Percentiles rank a stretch among this genome's conserved stretches.
Evolutionary conservation across 192 early-diverging fungal genomes (phyloP).

Genomic region (Podila clonocystis): DNA sequence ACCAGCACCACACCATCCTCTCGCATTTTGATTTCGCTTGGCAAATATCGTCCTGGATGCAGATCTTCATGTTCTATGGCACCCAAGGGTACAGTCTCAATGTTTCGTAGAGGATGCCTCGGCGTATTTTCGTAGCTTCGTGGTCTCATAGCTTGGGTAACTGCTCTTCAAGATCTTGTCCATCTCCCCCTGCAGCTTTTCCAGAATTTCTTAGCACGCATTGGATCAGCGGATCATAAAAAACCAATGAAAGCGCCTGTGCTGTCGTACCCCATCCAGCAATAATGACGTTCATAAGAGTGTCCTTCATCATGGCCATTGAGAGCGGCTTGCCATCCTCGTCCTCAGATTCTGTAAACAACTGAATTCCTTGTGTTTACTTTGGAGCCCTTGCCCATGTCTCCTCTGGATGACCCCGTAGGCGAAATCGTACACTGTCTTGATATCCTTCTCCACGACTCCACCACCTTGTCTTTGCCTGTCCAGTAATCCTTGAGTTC

Average conservation of each 20-base stretch:
- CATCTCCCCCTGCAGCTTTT: constrained; percentile 43
- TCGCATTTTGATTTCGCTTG: no score
- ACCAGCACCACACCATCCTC: constrained; percentile 58
- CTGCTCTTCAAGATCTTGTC: constrained; percentile 17
- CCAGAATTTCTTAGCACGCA: constrained; percentile 31
- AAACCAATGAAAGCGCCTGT: constrained; percentile 64
- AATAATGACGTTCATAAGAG: constrained; percentile 53
- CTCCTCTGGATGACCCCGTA: constrained; percentile 35
- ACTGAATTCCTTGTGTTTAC: constrained; percentile 35
- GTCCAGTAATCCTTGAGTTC: no score
- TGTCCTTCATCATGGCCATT: constrained; percentile 53
- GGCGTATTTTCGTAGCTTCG: constrained; percentile 33
- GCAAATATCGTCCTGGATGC: constrained; percentile 67
- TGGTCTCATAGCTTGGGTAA: constrained; percentile 29
- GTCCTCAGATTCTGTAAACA: constrained; percentile 52
- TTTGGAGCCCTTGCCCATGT: constrained; percentile 1
- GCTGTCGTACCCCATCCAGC: constrained; percentile 70
- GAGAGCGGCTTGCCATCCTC: constrained; percentile 44
- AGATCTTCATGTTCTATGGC: constrained; percentile 61
- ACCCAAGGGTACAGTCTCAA: constrained; percentile 76
- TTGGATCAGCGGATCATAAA: constrained; percentile 56
- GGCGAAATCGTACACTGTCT: constrained; percentile 31
- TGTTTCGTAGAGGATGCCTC: constrained; percentile 63
- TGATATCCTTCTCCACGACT: constrained; percentile 9
- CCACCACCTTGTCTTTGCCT: no score